A percentile compares a stretch with the other conserved stretches of the same genome.
These are phyloP conservation scores for Aspergillus ochraceoroseus DNA, from an alignment of 2,329 filamentous ascomycete genomes.

Conservation along the genomic window DNA sequence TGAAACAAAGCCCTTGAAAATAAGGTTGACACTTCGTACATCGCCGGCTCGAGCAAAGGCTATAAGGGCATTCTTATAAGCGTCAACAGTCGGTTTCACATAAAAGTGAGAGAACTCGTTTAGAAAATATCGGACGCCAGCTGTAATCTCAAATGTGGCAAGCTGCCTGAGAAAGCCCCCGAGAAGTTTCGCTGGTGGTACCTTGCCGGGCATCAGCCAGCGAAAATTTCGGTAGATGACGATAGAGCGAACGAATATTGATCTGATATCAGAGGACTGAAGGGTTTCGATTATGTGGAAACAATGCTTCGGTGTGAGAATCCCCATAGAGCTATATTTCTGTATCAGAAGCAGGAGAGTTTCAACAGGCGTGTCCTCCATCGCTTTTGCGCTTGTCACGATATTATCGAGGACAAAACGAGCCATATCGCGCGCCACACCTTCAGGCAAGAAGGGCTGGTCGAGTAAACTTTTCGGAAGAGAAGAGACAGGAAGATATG, in stretches of 20 bases:
- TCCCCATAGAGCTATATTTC: conserved; percentile 22
- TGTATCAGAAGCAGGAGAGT: conserved; percentile 31
- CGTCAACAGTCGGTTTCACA: conserved; percentile 27
- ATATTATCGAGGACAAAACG: conserved; percentile 26
- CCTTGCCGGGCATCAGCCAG: conserved; percentile 26
- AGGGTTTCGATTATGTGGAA: conserved; percentile 29
- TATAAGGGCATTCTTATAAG: conserved; percentile 38
- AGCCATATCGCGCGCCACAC: conserved; percentile 16
- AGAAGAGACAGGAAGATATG: conserved; percentile 13
- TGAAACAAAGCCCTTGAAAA: conserved; percentile 44
- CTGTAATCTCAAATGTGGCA: conserved; percentile 30
- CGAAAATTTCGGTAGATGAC: conserved; percentile 43
- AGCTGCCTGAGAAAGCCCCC: conserved; percentile 26
- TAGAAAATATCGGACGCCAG: conserved; percentile 40
- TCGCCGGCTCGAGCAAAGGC: conserved; percentile 48
- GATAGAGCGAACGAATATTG: conserved; percentile 30
- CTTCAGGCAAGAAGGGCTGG: conserved; percentile 23
- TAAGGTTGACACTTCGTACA: conserved; percentile 39
- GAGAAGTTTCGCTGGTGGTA: conserved; percentile 23
- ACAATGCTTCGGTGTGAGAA: conserved; percentile 28
- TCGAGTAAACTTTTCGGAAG: conserved; percentile 23
- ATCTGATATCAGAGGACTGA: conserved; percentile 25
- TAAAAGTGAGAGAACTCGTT: conserved; percentile 38
- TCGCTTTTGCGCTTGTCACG: conserved; percentile 24
- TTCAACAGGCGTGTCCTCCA: conserved; percentile 28